A percentile compares a stretch with the other conserved stretches of the same genome.
Conservation (phyloP, 2,329 filamentous ascomycete genomes). For the Penicillium freii region DNA sequence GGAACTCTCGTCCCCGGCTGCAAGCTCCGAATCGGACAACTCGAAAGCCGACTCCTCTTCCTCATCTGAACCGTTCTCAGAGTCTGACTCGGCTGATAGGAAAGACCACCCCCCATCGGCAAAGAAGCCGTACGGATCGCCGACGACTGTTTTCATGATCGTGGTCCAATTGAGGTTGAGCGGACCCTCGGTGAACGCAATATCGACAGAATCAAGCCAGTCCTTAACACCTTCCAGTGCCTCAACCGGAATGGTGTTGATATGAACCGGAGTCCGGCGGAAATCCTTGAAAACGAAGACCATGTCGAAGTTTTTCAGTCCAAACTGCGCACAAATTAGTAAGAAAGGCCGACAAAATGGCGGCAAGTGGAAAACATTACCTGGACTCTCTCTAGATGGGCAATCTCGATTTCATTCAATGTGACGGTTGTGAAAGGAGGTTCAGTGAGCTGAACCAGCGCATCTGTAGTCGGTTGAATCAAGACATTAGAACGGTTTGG, state of each 20-base stretch:
- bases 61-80: slow-evolving; percentile 71
- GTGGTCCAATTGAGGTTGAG: slow-evolving; percentile 98
- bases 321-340: slow-evolving; percentile 63
- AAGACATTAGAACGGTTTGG: slow-evolving; percentile 94
- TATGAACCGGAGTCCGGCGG: slow-evolving; percentile 80
- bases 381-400: slow-evolving; percentile 89
- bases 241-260: slow-evolving; percentile 98
- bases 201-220: slow-evolving; percentile 93
- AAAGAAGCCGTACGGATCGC: slow-evolving; percentile 94
- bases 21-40: slow-evolving; percentile 79
- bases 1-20: slow-evolving; percentile 68
- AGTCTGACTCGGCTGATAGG: slow-evolving; percentile 81
- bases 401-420: slow-evolving; percentile 91
- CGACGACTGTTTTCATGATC: slow-evolving; percentile 98
- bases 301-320: slow-evolving; percentile 97
- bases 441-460: slow-evolving; percentile 93
- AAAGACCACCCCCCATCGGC: slow-evolving; percentile 94
- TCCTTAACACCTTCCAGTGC: slow-evolving; percentile 94
- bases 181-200: slow-evolving; percentile 89
- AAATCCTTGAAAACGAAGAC: slow-evolving; percentile 99
- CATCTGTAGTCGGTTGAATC: slow-evolving; percentile 94
- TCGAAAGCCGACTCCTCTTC: slow-evolving; percentile 92
- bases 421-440: slow-evolving; percentile 96
- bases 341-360: not conserved
- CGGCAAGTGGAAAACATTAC: slow-evolving; percentile 28